Base-by-base conservation (phyloP, 805 yeast genomes). In the Yarrowia osloensis region DNA sequence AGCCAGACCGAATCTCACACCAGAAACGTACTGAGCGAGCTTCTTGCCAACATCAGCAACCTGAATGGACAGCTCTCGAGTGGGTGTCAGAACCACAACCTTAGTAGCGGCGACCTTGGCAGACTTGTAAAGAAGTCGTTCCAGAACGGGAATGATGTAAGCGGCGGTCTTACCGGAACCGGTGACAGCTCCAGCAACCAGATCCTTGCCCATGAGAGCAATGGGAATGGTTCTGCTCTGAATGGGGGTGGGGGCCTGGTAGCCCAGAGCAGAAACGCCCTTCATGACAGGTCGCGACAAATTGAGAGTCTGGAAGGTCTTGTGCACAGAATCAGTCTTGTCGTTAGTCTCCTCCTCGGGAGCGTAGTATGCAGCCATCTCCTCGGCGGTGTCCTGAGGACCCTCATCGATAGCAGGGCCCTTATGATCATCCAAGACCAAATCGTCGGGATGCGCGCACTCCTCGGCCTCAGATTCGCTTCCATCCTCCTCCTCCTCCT, bases 101-200 rank as follows among this genome's bases (percentile, higher is more conserved):
- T 98, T 85, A 1, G 98, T 93, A 0, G 96, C 85, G 0, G 97
- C 88, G 5, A 90, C 79, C 73, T 90, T 90, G 66, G 90, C 83
- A 13, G 98, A 97, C 73, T 95, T 90, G 79, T 88, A 94, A 33
- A 95, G 79, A 39, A 95, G 81, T 79, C 99, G 87, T 79, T 95
- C 99, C 69, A 95, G 86, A 52, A 93, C 91, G 15, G 99, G 99
- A 67, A 95, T 89, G 88, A 95, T 88, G 76, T 91, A 95, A 0
- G 99, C 99, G 2, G 98, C 99, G 26, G 99, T 95, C 77, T 95
- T 95, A 84, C 99, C 99, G 22, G 98, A 94, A 81, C 99, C 99
- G 4, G 99, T 95, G 26, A 91, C 97, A 39, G 99, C 99, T 81
- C 98, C 98, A 19, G 98, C 99, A 73, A 95, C 97, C 63, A 95